Evolutionary conservation across 2,329 filamentous ascomycete species (phyloP), one percentile per base, ranked within the genome.

Genomic region (Talaromyces funiculosus): DNA sequence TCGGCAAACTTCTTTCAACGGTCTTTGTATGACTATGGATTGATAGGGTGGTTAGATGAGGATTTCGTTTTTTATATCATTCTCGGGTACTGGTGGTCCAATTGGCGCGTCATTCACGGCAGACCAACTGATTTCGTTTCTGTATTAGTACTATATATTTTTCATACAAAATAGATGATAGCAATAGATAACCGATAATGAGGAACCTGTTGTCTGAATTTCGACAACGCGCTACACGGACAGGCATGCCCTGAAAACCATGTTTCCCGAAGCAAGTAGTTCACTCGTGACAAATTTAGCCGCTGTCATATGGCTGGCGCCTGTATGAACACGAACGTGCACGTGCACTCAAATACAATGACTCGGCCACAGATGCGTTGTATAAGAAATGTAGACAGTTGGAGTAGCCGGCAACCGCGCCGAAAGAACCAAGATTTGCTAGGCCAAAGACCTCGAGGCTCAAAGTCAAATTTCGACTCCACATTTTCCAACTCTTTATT

Each of bases 1-100:
- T 91, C 62, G 89, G 89, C 7, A 81, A 77, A 20, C 69, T 92
- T 81, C 86, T 7, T 70, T 86, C 62, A 20, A 38, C 29, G 22
- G 62, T 62, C 18, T 58, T 63, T 22, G 49, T 31, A 55, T 55
- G 38, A 47, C 22, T 4, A 49, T 49, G 43, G 26, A 7, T 18
- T 49, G 24, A 24, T 22, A 47, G 4, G 43, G 22, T 9, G 20
- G 22, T 4, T 47, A 9, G 24, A 49, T 49, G 16, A 49, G 14
- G 43, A 4, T 51, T 51, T 18, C 47, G 29, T 10, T 49, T 8
- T 9, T 12, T 26, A 22, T 40, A 29, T 26, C 6, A 38, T 40
- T 24, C 24, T 18, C 35, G 20, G 33, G 18, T 54, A 14, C 14
- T 10, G 49, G 18, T 10, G n/a, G n/a, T n/a, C n/a, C n/a, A n/a